Percentiles rank a stretch among this genome's conserved stretches.
Evolutionary conservation across 106 monocot genomes (phyloP).

Genomic region (Amphibolis antarctica): DNA sequence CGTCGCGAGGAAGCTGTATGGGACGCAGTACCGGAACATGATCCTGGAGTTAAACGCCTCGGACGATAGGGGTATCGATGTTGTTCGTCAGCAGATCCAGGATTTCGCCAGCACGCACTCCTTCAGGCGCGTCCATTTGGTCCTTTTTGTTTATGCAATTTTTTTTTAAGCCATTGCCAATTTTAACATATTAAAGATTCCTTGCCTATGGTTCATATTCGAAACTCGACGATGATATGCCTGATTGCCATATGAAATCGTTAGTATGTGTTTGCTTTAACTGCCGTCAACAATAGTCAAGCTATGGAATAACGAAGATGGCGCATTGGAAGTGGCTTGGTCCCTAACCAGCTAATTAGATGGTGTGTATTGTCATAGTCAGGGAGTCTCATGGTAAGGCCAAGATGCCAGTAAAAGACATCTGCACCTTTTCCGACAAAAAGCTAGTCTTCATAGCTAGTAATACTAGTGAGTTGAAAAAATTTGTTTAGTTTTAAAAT

Average conservation of each 20-base stretch:
- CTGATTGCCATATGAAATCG: no score
- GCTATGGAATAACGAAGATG: neutral
- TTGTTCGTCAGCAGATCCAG: slow-evolving; percentile 91
- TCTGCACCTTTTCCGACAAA: no score
- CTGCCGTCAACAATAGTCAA: no score
- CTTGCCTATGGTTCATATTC: neutral
- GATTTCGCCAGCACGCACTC: slow-evolving; percentile 69
- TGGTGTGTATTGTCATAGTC: no score
- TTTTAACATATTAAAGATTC: no score
- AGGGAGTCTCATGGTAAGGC: no score
- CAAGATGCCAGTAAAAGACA: no score
- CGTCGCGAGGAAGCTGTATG: slow-evolving; percentile 90
- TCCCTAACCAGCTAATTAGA: neutral
- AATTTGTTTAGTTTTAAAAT: no score
- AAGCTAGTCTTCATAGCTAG: no score
- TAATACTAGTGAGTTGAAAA: no score
- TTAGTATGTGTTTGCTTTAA: neutral
- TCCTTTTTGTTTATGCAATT: neutral
- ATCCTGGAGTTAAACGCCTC: slow-evolving; percentile 97
- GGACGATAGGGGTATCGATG: slow-evolving; percentile 83
- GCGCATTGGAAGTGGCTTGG: neutral
- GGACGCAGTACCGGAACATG: slow-evolving; percentile 73
- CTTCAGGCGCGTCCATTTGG: slow-evolving; percentile 35
- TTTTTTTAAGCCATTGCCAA: neutral
- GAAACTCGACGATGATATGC: no score